These are phyloP conservation scores for Penicillium sp. DNA, from an alignment of 2,329 filamentous ascomycete genomes.

Conservation along the genomic window DNA sequence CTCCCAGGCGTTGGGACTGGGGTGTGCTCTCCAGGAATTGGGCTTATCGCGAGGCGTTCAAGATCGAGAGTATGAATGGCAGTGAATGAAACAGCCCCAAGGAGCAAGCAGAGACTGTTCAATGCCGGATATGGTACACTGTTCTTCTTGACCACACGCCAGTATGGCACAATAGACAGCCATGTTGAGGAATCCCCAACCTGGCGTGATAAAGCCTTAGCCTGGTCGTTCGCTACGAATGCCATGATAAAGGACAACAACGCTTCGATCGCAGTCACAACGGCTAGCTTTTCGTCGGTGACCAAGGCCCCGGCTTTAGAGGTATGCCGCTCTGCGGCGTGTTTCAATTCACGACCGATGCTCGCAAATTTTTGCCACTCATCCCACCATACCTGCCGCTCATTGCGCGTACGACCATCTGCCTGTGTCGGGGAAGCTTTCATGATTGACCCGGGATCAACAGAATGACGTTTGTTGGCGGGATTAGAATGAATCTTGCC, in stretches of 20 bases:
- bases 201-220: conserved; percentile 31
- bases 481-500: conserved; percentile 32
- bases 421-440: conserved; percentile 26
- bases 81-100: conserved; percentile 42
- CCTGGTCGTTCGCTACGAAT: conserved; percentile 38
- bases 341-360: conserved; percentile 41
- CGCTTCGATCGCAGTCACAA: conserved; percentile 37
- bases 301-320: conserved; percentile 24
- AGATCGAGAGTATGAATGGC: conserved; percentile 39
- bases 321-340: conserved; percentile 35
- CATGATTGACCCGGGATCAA: conserved; percentile 18
- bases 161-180: conserved; percentile 42
- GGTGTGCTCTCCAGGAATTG: conserved; percentile 34
- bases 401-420: conserved; percentile 25
- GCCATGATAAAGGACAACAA: conserved; percentile 43
- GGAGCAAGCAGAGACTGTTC: conserved; percentile 37
- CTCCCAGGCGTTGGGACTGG: conserved; percentile 38
- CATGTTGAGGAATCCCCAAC: conserved; percentile 37
- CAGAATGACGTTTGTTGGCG: conserved; percentile 23
- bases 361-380: conserved; percentile 37
- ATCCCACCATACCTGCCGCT: conserved; percentile 37
- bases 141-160: conserved; percentile 37
- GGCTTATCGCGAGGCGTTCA: conserved; percentile 36
- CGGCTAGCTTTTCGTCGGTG: conserved; percentile 32
- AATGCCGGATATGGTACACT: conserved; percentile 35